These are phyloP conservation scores for Solanum bulbocastanum DNA, from an alignment of 257 asterid genomes.

Conservation along the genomic window DNA sequence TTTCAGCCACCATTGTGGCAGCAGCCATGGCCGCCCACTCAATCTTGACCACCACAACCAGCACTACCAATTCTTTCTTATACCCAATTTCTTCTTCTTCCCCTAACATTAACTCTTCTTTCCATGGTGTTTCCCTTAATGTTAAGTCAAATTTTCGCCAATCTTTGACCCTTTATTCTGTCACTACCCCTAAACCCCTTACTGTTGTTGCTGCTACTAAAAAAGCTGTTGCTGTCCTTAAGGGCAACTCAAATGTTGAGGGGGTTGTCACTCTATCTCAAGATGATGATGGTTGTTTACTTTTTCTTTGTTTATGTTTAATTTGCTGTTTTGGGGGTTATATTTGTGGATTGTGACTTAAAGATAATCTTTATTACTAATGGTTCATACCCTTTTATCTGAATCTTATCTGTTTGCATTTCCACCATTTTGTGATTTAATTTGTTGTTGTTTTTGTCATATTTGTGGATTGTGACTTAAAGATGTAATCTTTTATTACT, in stretches of 20 bases:
- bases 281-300: slow-evolving; percentile 49
- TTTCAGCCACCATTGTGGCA: slow-evolving; percentile 24
- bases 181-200: slow-evolving; percentile 46
- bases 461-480: background rate
- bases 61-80: slow-evolving; percentile 14
- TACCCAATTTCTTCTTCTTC: slow-evolving; percentile 19
- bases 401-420: background rate
- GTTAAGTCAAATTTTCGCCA: slow-evolving; percentile 23
- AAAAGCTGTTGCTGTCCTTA: slow-evolving; percentile 85
- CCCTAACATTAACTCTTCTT: slow-evolving; percentile 24
- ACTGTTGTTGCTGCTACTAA: slow-evolving; percentile 63
- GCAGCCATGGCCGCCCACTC: slow-evolving; percentile 79
- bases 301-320: background rate
- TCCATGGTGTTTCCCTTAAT: slow-evolving; percentile 58
- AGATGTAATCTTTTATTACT: background rate
- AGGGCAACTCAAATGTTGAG: slow-evolving; percentile 74
- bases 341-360: background rate
- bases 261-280: slow-evolving; percentile 88
- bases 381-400: background rate
- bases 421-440: background rate
- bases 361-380: background rate
- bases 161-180: slow-evolving; percentile 28
- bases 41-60: slow-evolving; percentile 20
- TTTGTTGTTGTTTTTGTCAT: background rate
- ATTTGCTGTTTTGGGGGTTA: background rate